Evolutionary conservation across 495 filamentous ascomycete genomes (phyloP), one percentile per base, ranked within the genome.

Genomic region (Penicillium pulvis): DNA sequence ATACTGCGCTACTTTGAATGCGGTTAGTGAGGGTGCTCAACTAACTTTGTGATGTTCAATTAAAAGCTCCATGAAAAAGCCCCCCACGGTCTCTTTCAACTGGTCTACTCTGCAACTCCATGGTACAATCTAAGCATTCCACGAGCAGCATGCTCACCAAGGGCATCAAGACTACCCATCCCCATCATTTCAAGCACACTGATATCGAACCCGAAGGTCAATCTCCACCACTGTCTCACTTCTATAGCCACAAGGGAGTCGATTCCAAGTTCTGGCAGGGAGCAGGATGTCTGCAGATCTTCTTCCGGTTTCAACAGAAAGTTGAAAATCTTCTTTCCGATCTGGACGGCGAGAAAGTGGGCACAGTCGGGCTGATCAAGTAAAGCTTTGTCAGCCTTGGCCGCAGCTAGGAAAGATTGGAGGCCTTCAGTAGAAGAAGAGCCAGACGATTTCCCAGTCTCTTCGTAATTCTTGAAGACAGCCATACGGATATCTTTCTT

Each of bases 171-270:
- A 6, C 31, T 56, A 2, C 53, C 48, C 55, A 62, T 51, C 4
- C 52, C 55, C 47, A 67, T 16, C 55, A 79, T 64, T 48, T 78
- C 71, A 6, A 76, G 53, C 3, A 74, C 65, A 41, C 55, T 74
- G 17, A 79, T 67, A 6, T 78, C 71, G 7, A 73, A 58, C 2
- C 58, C 67, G 1, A 79, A 63, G 0, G 35, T 61, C 17, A 62
- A 36, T 17, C 64, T 64, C 63, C 60, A 78, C 79, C 79, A 81
- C 26, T 65, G 66, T 16, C 75, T 64, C 39, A 83, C 46, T 53
- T 81, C 78, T 19, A 81, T 73, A 3, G 70, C 70, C 16, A 83
- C 68, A 17, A 81, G 57, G 0, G 77, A 80, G 39, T 81, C 78
- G 28, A 81, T 56, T 0, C 78, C 80, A 8, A 79, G 42, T 20